Conservation (phyloP, 225 moss, liverwort and hornwort species). For the Bryum argenteum region DNA sequence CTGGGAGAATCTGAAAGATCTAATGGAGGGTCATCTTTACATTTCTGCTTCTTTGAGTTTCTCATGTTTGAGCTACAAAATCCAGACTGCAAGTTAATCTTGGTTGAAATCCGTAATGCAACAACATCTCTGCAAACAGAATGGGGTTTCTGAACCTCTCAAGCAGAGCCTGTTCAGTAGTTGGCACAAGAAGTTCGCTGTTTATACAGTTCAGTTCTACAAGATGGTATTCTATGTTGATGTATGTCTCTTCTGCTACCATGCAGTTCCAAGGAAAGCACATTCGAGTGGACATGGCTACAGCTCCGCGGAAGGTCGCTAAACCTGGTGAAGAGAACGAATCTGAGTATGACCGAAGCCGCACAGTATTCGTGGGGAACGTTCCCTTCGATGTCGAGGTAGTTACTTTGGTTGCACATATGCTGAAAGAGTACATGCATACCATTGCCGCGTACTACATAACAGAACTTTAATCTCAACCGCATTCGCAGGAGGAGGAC, state of each 20-base stretch:
- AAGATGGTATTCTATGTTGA: neutral
- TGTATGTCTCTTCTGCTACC: constrained; percentile 20
- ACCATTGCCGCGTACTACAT: constrained; percentile 6
- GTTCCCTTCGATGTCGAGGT: constrained; percentile 97
- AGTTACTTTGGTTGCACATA: constrained; percentile 31
- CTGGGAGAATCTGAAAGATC: neutral
- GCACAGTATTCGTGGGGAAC: constrained; percentile 93
- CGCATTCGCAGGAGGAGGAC: constrained; percentile 76
- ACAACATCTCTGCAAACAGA: constrained; percentile 4
- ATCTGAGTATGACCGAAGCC: constrained; percentile 79
- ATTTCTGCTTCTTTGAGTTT: neutral
- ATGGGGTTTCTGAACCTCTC: neutral
- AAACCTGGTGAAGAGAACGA: constrained; percentile 45
- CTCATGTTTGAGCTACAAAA: neutral
- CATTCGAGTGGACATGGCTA: constrained; percentile 95
- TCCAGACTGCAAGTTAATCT: neutral
- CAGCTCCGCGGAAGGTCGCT: constrained; percentile 56
- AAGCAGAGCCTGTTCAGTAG: constrained; percentile 1
- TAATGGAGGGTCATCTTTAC: neutral
- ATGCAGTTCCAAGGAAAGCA: constrained; percentile 88
- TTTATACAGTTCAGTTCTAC: neutral
- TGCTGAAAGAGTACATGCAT: constrained; percentile 6
- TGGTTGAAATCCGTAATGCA: neutral
- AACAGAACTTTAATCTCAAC: constrained; percentile 2
- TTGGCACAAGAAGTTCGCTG: neutral